These are phyloP conservation scores for Somion occarium DNA, from an alignment of 1,284 basidiomycete genomes.

Conservation along the genomic window DNA sequence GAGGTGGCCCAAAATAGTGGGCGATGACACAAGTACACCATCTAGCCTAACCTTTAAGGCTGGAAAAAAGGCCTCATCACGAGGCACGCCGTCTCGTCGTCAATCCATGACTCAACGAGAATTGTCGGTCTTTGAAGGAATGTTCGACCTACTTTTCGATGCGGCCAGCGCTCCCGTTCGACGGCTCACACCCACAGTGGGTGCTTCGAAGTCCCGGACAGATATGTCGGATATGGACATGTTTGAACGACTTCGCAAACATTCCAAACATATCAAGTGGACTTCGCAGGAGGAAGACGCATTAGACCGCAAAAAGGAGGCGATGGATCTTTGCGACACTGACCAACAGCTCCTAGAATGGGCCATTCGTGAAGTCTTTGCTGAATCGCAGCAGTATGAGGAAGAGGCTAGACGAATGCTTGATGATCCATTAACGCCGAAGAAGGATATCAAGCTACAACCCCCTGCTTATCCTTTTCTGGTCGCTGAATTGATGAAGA, in stretches of 20 bases:
- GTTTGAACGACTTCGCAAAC: slow-evolving; percentile 42
- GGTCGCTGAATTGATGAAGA: slow-evolving; percentile 68
- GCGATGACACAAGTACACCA: neutral
- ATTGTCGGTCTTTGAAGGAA: slow-evolving; percentile 58
- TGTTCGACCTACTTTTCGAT: slow-evolving; percentile 69
- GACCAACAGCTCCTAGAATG: slow-evolving; percentile 76
- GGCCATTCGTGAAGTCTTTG: slow-evolving; percentile 71
- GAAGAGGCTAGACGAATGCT: slow-evolving; percentile 32
- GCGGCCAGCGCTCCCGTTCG: slow-evolving; percentile 20
- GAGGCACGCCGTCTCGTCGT: slow-evolving; percentile 26
- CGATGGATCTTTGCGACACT: slow-evolving; percentile 64
- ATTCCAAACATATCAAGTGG: slow-evolving; percentile 45
- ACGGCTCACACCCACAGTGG: neutral
- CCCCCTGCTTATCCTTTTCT: slow-evolving; percentile 69
- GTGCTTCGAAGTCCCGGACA: slow-evolving; percentile 9
- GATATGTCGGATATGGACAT: slow-evolving; percentile 20
- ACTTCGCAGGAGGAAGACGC: slow-evolving; percentile 48
- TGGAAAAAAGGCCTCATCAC: neutral
- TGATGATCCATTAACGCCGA: slow-evolving; percentile 20
- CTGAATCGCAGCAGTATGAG: slow-evolving; percentile 45
- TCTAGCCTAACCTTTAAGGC: neutral
- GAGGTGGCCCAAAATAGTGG: neutral
- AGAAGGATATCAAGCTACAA: slow-evolving; percentile 34
- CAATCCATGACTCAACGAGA: slow-evolving; percentile 68
- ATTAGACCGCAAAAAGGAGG: slow-evolving; percentile 74